A percentile compares a stretch with the other conserved stretches of the same genome.
Evolutionary conservation across 2,329 filamentous ascomycete genomes (phyloP).

Genomic region (Daldinia sp.): DNA sequence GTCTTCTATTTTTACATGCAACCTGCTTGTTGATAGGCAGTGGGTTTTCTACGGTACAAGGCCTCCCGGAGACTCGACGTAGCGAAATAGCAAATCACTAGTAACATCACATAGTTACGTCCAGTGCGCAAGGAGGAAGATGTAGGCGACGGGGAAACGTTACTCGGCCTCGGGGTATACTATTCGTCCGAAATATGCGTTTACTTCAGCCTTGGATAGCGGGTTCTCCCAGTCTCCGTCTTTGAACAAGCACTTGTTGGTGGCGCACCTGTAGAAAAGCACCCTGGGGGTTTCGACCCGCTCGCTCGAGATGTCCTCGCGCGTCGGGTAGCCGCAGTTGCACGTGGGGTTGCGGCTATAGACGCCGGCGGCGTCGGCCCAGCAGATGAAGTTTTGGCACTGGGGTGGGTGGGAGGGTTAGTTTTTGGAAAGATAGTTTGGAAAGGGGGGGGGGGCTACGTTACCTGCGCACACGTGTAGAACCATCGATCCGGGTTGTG

Average conservation of each 20-base stretch:
- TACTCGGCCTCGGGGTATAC: constrained; percentile 4
- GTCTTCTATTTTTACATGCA: too few relatives aligned
- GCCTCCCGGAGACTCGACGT: too few relatives aligned
- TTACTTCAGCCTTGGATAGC: constrained; percentile 15
- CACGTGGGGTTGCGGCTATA: constrained; percentile 11
- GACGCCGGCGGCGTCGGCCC: constrained; percentile 24
- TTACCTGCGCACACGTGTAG: constrained; percentile 20
- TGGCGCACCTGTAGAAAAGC: constrained; percentile 32
- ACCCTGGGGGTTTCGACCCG: background rate
- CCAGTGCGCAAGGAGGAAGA: background rate
- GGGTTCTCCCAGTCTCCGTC: background rate
- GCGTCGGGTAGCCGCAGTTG: constrained; percentile 21
- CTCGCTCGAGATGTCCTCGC: constrained; percentile 24
- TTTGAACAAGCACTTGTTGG: constrained; percentile 15
- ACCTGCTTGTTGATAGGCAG: too few relatives aligned
- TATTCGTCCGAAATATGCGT: constrained; percentile 8
- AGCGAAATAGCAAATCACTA: background rate
- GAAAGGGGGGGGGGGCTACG: background rate
- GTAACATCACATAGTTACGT: background rate
- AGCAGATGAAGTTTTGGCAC: constrained; percentile 25
- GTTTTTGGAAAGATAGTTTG: background rate
- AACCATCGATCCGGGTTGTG: constrained; percentile 18
- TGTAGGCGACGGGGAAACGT: background rate
- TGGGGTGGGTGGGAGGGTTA: background rate
- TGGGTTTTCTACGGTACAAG: too few relatives aligned